A percentile compares a stretch with the other conserved stretches of the same genome.
Conservation (phyloP, 257 asterid genomes). For the Rauvolfia tetraphylla region DNA sequence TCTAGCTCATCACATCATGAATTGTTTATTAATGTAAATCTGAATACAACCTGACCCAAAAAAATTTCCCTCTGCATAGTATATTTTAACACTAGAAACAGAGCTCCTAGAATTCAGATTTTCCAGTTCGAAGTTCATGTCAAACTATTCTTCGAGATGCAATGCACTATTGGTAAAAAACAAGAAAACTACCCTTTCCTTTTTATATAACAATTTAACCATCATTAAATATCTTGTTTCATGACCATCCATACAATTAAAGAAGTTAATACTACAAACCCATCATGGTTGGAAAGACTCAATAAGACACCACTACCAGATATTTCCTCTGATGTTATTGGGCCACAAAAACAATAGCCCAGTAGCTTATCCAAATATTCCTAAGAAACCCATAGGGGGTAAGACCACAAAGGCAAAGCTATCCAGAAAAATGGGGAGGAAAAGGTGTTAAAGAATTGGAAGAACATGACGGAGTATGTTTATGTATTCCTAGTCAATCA, state of each 20-base stretch:
- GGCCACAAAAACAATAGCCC: background rate
- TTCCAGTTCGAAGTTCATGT: background rate
- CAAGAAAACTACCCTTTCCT: background rate
- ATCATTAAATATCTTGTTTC: background rate
- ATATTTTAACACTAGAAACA: background rate
- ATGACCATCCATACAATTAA: background rate
- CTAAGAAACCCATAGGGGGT: too few species aligned
- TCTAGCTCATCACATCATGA: background rate
- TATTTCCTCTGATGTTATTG: background rate
- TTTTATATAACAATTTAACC: background rate
- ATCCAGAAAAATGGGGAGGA: background rate
- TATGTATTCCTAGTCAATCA: conserved; percentile 1
- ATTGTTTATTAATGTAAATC: background rate
- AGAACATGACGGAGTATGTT: background rate
- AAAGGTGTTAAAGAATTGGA: background rate
- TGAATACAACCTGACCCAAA: background rate
- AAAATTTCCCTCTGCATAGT: background rate
- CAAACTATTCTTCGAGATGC: background rate
- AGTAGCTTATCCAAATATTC: background rate
- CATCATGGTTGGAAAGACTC: background rate
- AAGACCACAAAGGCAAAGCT: too few species aligned
- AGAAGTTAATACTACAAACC: background rate
- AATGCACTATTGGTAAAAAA: background rate
- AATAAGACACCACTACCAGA: background rate
- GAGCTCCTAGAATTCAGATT: background rate